A percentile compares a stretch with the other conserved stretches of the same genome.
phyloP scores from a whole-genome alignment of 495 filamentous ascomycete genomes.

The Penicillium atrosanguineum region DNA sequence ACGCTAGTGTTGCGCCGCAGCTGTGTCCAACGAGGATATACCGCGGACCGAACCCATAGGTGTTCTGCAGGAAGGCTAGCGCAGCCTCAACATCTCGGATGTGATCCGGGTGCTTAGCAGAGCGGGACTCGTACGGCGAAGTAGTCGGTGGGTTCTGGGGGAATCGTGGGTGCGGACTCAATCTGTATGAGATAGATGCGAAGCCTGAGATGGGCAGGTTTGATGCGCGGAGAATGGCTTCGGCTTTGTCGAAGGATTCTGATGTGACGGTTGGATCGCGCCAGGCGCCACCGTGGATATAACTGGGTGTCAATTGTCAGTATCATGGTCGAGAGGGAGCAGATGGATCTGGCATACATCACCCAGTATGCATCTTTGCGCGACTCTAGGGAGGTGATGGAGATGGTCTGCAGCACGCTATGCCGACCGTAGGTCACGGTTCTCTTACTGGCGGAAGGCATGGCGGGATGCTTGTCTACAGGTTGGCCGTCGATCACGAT shows the following conservation, averaged over 20 bases:
- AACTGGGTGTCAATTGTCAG: conserved; percentile 42
- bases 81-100: conserved; percentile 65
- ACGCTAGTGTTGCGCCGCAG: conserved; percentile 70
- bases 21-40: conserved; percentile 76
- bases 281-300: conserved; percentile 90
- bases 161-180: conserved; percentile 67
- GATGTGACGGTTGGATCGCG: conserved; percentile 66
- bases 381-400: conserved; percentile 24
- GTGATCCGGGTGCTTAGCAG: conserved; percentile 70
- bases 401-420: conserved; percentile 32
- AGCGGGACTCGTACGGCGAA: conserved; percentile 34
- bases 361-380: conserved; percentile 42
- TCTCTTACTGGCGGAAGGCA: conserved; percentile 16
- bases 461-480: conserved; percentile 3
- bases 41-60: conserved; percentile 45
- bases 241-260: conserved; percentile 45
- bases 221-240: conserved; percentile 41
- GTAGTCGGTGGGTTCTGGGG: conserved; percentile 47
- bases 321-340: background rate
- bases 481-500: background rate
- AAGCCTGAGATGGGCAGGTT: conserved; percentile 53
- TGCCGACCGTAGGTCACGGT: conserved; percentile 31
- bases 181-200: conserved; percentile 75
- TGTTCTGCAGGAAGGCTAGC: conserved; percentile 57
- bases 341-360: conserved; percentile 31